These are phyloP conservation scores for Cucumis hystrix DNA, from an alignment of 306 rosid genomes.

Conservation along the genomic window DNA sequence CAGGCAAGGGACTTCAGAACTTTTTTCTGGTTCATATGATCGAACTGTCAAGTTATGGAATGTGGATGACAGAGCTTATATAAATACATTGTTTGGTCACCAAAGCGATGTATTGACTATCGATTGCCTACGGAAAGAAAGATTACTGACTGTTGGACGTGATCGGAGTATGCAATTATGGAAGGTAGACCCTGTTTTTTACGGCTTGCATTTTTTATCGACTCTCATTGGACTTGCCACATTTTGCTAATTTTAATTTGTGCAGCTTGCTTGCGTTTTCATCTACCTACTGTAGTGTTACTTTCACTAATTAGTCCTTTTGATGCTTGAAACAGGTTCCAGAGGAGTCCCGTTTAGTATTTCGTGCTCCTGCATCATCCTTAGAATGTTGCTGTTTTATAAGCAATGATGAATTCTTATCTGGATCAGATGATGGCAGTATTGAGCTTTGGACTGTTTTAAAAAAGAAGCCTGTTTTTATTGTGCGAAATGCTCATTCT, in stretches of 20 bases:
- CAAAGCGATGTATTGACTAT: conserved; percentile 67
- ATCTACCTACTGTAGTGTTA: neutral
- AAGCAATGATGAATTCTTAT: conserved; percentile 64
- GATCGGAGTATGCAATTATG: conserved; percentile 85
- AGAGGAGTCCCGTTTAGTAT: conserved; percentile 84
- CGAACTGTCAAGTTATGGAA: conserved; percentile 93
- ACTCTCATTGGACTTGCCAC: neutral
- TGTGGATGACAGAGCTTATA: conserved; percentile 84
- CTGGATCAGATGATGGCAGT: conserved; percentile 91
- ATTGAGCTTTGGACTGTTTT: conserved; percentile 60
- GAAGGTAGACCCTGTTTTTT: conserved; percentile 40
- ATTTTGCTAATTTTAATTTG: neutral
- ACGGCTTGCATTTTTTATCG: neutral
- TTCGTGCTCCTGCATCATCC: conserved; percentile 80
- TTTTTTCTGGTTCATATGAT: conserved; percentile 93
- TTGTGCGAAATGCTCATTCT: conserved; percentile 71
- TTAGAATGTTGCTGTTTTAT: conserved; percentile 82
- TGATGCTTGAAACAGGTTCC: conserved; percentile 55
- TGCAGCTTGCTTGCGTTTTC: neutral
- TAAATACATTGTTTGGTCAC: conserved; percentile 82
- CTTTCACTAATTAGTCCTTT: neutral
- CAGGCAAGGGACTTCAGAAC: conserved; percentile 87
- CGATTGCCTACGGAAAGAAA: conserved; percentile 83
- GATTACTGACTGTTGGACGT: conserved; percentile 73
- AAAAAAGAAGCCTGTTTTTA: conserved; percentile 73